A percentile compares a stretch with the other conserved stretches of the same genome.
phyloP scores from a whole-genome alignment of 106 monocot genomes.

The Agapanthus africanus region DNA sequence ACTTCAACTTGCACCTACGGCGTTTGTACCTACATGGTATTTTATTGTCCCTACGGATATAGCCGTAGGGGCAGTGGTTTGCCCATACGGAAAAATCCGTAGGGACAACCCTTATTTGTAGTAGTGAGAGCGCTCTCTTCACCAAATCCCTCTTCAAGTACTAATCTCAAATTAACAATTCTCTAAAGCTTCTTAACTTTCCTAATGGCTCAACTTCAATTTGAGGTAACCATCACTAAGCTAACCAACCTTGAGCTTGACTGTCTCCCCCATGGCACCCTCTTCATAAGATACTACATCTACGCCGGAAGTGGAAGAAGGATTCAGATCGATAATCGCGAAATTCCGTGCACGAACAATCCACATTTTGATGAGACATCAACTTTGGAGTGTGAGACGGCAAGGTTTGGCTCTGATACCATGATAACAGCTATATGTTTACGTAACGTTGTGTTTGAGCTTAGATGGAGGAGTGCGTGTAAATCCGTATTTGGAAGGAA shows the following conservation, averaged over 20 bases:
- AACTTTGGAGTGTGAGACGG: background rate
- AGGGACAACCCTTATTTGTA: no score
- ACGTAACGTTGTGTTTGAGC: background rate
- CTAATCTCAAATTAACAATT: no score
- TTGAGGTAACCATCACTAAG: background rate
- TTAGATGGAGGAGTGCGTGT: background rate
- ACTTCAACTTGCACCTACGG: no score
- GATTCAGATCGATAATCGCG: background rate
- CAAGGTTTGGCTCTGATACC: background rate
- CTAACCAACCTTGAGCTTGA: background rate
- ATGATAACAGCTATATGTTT: background rate
- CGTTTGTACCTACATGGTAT: no score
- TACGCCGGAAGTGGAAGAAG: constrained; percentile 3
- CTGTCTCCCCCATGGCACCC: background rate
- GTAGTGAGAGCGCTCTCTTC: no score
- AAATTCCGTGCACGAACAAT: background rate
- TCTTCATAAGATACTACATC: constrained; percentile 9
- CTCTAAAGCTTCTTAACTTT: no score
- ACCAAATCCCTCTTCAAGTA: background rate
- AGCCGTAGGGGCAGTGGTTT: no score
- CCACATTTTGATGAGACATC: background rate
- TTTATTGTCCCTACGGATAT: no score
- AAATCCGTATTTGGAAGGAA: background rate
- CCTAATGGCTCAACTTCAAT: constrained; percentile 2
- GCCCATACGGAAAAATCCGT: no score